Evolutionary conservation across 345 rosid genomes (phyloP), one percentile per base, ranked within the genome.

Genomic region (Psidium guajava): DNA sequence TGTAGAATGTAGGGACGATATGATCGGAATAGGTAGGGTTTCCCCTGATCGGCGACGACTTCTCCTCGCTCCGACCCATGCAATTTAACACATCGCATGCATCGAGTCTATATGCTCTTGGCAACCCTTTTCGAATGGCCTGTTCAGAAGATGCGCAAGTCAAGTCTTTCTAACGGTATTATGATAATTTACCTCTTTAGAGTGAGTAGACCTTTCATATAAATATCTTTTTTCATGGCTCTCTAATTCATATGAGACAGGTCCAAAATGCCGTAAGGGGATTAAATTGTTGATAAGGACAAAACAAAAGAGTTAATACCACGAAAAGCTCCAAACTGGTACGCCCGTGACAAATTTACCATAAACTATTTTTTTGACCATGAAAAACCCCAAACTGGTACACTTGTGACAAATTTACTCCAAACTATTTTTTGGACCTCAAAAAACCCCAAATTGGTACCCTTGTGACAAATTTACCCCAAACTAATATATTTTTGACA

Each of bases 161-260:
- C 73, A 6, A 6, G 20, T 14, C 0, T 59, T 3, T 51, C 6
- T 13, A 52, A 52, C 0, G 14, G 15, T 3, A 52, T 12, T 52
- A 0, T 12, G 16, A 52, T 52, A 14, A 61, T 27, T 59, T n/a
- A 27, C 73, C 10, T 59, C 3, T 27, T 59, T 7, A 59, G 20
- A 27, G 3, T 27, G 40, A 4, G 21, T 27, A 27, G 20, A 61
- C 28, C 4, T 27, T 59, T 14, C 15, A 27, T 27, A 5, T 6
- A 27, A 61, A 28, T 27, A 6, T 61, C n/a, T n/a, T 14, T 27
- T 27, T 10, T 14, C 10, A 27, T 27, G 6, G 7, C 15, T 6
- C 11, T 61, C 40, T 27, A 1, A 61, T 14, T 61, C 74, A 61
- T 6, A 18, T 0, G 0, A 27, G 20, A 6, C 10, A 0, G 3